These are phyloP conservation scores for Lodderomyces beijingensis DNA, from an alignment of 1,139 yeast species.

Conservation along the genomic window DNA sequence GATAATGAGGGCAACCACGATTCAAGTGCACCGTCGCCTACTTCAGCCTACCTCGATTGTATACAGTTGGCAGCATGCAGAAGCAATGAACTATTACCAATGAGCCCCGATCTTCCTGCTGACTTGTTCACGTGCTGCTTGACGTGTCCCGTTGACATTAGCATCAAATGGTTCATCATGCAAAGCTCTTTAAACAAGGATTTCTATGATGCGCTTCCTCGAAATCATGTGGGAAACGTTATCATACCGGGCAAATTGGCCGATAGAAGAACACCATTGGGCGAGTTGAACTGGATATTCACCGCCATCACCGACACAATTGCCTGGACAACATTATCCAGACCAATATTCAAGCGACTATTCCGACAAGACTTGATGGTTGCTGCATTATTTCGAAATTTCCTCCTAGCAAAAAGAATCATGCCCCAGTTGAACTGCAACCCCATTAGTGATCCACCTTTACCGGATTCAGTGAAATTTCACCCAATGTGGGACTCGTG, in stretches of 20 bases:
- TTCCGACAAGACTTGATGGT: constrained; percentile 96
- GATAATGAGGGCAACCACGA: constrained; percentile 76
- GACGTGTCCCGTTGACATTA: constrained; percentile 93
- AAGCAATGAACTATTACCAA: constrained; percentile 80
- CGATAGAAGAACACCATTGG: constrained; percentile 91
- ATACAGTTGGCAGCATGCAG: constrained; percentile 93
- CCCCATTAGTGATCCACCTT: constrained; percentile 90
- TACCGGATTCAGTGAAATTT: constrained; percentile 74
- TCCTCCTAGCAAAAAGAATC: constrained; percentile 82
- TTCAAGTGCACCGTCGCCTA: constrained; percentile 57
- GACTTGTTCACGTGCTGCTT: constrained; percentile 93
- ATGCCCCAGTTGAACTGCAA: constrained; percentile 94
- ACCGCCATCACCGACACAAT: constrained; percentile 98
- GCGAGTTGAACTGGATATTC: constrained; percentile 95
- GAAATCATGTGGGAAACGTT: constrained; percentile 55
- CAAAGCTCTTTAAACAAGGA: constrained; percentile 68
- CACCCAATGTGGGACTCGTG: constrained; percentile 99
- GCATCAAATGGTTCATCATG: constrained; percentile 87
- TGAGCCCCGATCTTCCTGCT: constrained; percentile 95
- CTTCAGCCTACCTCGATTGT: constrained; percentile 75
- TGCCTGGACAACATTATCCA: constrained; percentile 91
- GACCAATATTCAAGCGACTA: constrained; percentile 82
- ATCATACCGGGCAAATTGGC: constrained; percentile 86
- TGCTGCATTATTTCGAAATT: constrained; percentile 92
- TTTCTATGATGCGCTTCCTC: constrained; percentile 53